Evolutionary conservation across 2,329 filamentous ascomycete genomes (phyloP).

Genomic region (Diaporthe citri): DNA sequence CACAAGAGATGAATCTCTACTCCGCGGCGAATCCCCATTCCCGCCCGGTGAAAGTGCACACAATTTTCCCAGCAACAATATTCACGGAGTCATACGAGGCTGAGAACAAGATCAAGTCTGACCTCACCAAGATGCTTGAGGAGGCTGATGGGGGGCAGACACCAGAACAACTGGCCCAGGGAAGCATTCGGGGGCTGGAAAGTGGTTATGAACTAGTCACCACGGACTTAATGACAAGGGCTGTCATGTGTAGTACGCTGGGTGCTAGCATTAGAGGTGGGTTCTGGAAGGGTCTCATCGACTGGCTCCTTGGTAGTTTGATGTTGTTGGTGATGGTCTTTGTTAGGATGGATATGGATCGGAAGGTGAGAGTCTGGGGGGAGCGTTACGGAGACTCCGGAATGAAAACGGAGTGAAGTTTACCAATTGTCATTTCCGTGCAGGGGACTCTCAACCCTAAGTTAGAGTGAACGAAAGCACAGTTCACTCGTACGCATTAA

Average conservation of each 20-base stretch:
- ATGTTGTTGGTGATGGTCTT: slow-evolving; percentile 1
- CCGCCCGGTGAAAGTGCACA: slow-evolving; percentile 67
- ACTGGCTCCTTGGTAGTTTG: neutral
- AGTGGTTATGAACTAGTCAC: slow-evolving; percentile 73
- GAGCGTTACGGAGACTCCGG: neutral
- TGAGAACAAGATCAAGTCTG: slow-evolving; percentile 53
- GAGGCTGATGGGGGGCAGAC: slow-evolving; percentile 54
- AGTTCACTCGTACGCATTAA: too few relatives aligned
- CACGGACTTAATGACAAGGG: slow-evolving; percentile 68
- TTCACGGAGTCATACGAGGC: slow-evolving; percentile 65
- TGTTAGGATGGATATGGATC: neutral
- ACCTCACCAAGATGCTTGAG: slow-evolving; percentile 53
- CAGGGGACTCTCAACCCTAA: neutral
- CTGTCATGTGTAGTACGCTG: slow-evolving; percentile 64
- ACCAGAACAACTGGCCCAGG: slow-evolving; percentile 71
- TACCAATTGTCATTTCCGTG: neutral
- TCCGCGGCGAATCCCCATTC: slow-evolving; percentile 46
- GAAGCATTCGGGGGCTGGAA: slow-evolving; percentile 70
- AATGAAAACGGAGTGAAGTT: neutral
- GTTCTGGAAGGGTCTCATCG: neutral
- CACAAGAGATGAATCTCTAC: slow-evolving; percentile 66
- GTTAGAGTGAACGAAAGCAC: neutral
- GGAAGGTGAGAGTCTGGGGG: neutral
- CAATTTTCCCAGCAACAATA: slow-evolving; percentile 76
- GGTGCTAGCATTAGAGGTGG: slow-evolving; percentile 45